Conservation (phyloP, 2,329 filamentous ascomycete species). For the Colletotrichum sansevieriae region DNA sequence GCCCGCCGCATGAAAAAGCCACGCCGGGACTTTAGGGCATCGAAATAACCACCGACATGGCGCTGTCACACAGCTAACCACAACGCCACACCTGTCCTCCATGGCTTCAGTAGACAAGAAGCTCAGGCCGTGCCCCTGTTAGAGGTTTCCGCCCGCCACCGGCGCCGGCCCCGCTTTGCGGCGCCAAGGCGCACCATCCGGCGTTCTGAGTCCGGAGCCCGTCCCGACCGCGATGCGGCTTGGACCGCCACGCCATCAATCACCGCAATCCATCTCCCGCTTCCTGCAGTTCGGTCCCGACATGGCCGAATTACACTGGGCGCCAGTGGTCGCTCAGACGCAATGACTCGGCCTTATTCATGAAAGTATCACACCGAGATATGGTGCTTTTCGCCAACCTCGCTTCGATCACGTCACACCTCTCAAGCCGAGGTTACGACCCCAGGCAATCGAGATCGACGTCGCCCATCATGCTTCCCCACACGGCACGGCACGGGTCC, state of each 20-base stretch:
- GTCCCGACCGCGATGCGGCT: background rate
- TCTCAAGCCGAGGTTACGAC: slow-evolving; percentile 15
- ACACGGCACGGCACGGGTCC: background rate
- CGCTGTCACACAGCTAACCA: too few relatives aligned
- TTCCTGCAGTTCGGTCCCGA: background rate
- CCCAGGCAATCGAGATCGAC: slow-evolving; percentile 20
- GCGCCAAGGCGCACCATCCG: slow-evolving; percentile 9
- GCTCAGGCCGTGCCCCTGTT: too few relatives aligned
- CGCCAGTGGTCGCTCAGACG: background rate
- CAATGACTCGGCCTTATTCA: too few relatives aligned
- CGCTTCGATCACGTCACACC: slow-evolving; percentile 17
- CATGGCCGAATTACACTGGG: background rate
- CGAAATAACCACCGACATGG: too few relatives aligned
- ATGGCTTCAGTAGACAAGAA: too few relatives aligned
- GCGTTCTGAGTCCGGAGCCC: slow-evolving; percentile 18
- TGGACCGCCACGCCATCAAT: slow-evolving; percentile 5
- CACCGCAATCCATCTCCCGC: slow-evolving; percentile 20
- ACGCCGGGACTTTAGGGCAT: too few relatives aligned
- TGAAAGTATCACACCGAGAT: background rate
- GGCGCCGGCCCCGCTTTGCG: background rate
- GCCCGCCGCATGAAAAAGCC: too few relatives aligned
- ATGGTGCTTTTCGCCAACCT: background rate
- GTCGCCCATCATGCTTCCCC: slow-evolving; percentile 18
- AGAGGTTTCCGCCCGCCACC: background rate
- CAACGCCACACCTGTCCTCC: too few relatives aligned